Percentiles rank a stretch among this genome's conserved stretches.
These are phyloP conservation scores for Tylopilus plumbeoviolaceoides DNA, from an alignment of 768 basidiomycete genomes.

Conservation along the genomic window DNA sequence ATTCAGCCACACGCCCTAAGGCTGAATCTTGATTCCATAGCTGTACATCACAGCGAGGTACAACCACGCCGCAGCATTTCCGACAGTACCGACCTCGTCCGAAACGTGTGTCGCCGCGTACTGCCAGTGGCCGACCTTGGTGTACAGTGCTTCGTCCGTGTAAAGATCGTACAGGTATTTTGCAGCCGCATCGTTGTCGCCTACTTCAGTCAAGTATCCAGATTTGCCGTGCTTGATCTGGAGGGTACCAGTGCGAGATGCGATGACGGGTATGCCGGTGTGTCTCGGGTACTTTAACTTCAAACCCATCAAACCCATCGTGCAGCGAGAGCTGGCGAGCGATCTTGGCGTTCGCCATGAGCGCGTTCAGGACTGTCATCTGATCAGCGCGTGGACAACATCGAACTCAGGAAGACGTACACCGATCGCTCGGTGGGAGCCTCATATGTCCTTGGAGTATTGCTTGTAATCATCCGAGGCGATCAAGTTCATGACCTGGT, in stretches of 20 bases:
- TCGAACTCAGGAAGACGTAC: conserved; percentile 39
- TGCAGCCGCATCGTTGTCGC: too few relatives aligned
- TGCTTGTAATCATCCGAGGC: conserved; percentile 46
- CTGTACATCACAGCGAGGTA: too few relatives aligned
- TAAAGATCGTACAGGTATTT: too few relatives aligned
- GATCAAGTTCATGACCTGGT: conserved; percentile 65
- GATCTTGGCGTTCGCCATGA: conserved; percentile 86
- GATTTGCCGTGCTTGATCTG: conserved; percentile 86
- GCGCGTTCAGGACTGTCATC: conserved; percentile 69
- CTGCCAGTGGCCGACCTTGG: conserved; percentile 54
- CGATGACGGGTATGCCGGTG: conserved; percentile 83
- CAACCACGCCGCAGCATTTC: too few relatives aligned
- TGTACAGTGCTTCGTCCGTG: too few relatives aligned
- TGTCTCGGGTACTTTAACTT: conserved; percentile 96
- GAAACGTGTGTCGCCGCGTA: conserved; percentile 74
- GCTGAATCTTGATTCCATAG: conserved; percentile 73
- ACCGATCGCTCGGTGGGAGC: conserved; percentile 78
- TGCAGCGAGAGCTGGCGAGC: conserved; percentile 89
- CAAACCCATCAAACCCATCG: conserved; percentile 98
- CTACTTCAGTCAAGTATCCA: too few relatives aligned
- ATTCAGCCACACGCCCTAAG: conserved; percentile 82
- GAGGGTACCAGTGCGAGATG: conserved; percentile 81
- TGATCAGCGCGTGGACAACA: conserved; percentile 3
- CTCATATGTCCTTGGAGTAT: conserved; percentile 70
- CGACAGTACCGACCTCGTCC: too few relatives aligned